Base-by-base conservation (phyloP, 2,329 filamentous ascomycete species). In the Purpureocillium lavendulum region DNA sequence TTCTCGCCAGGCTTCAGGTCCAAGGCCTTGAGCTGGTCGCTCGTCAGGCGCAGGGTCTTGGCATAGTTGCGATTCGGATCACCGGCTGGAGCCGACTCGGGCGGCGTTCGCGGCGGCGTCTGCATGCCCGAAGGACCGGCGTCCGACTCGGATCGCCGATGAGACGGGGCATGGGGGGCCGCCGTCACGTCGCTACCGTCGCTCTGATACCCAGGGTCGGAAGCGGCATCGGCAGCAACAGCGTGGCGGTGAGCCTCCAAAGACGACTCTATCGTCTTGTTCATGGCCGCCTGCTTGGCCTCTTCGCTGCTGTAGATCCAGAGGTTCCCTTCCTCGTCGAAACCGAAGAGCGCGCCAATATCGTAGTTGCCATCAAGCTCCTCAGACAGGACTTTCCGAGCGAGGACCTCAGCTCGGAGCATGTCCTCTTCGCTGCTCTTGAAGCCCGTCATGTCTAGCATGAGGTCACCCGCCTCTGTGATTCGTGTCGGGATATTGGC, bases 251-350 rank as follows among this genome's bases (percentile, higher is more conserved):
- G 61, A 9, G 65, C 60, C 14, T 66, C 63, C 35, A 75, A 55
- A 9, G 70, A 65, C 7, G 69, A 64, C 40, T 75, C 71, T 44
- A 74, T 69, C 2, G 73, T 74, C 50, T 67, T 74, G 57, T 83
- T 81, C 66, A 82, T 82, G 26, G 90, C 90, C 7, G 85, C 84
- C 52, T 92, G 84, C 56, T 96, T 97, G 17, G 92, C 88, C 55
- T 95, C 89, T 60, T 97, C 89, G 52, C 89, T 97, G 64, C 88
- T 92, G 66, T 98, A 98, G 49, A 98, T 97, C 90, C 92, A 97
- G n/a, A 98, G 71, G 53, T 98, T 98, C 7, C 92, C 92, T 43
- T 92, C 80, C 55, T 94, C 88, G 56, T 98, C 92, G 33, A 92
- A 90, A 11, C 89, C 92, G 51, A 98, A 95, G 24, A 98, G 71